Base-by-base conservation (phyloP, 768 basidiomycete genomes). In the Calocybe cyanea region DNA sequence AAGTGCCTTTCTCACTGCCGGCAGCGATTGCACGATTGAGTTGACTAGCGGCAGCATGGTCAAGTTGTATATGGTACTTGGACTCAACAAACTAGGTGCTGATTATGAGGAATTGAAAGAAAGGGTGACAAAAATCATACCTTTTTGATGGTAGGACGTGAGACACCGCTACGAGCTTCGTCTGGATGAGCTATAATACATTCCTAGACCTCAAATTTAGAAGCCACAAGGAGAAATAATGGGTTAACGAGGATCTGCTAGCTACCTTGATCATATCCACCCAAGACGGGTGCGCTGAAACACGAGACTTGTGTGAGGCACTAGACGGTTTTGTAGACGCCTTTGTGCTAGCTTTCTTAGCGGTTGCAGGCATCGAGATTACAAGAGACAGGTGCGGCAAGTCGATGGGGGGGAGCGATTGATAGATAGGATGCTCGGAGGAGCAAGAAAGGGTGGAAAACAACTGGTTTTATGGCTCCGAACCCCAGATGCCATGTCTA, bases 121-220 rank as follows among this genome's bases (percentile, higher is more conserved):
- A 38, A 44, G 42, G 46, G 35, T 39, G 47, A 43, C 17, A 43
- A 46, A 40, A 45, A 40, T 40, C 63, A 32, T 37, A 78, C 83
- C 73, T 69, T 91, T 82, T 95, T 95, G 72, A 94, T 87, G 21
- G 70, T 76, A 13, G 81, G 77, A 46, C 92, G 78, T 33, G 89
- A 92, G 51, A 92, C 91, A 55, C 89, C 91, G 43, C 67, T 54
- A 38, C 85, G 81, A 24, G 80, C 76, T 25, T 88, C 87, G 41
- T 85, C 83, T 31, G 79, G 80, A 63, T 85, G 73, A 24, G 76
- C 77, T 48, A 70, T 67, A 68, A 93, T 87, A 59, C 85, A 87
- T 68, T 91, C 88, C 72, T 76, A 51, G 14, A 47, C 36, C 43
- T 36, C 38, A 13, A 8, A 18, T 28, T 38, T 2, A 50, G 52